Percentiles rank a stretch among this genome's conserved stretches.
phyloP scores from a whole-genome alignment of 345 rosid species.

The Acer saccharum region DNA sequence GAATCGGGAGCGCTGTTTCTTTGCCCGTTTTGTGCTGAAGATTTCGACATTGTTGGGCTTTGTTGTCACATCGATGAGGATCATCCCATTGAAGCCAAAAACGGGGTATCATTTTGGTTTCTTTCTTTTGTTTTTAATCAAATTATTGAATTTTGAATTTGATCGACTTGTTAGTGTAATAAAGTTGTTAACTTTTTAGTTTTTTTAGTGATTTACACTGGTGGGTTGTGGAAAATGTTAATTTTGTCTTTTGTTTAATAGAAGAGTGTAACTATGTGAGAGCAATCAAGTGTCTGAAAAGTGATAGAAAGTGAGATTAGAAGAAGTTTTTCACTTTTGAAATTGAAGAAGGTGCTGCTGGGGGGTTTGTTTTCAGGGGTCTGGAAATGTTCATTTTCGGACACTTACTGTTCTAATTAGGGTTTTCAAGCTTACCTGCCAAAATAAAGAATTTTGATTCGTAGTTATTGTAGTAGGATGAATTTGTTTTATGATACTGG shows the following conservation, averaged over 20 bases:
- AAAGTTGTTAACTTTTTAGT: not conserved
- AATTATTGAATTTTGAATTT: not conserved
- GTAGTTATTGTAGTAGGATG: not conserved
- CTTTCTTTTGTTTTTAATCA: not conserved
- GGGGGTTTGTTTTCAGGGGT: not conserved
- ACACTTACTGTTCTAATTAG: not conserved
- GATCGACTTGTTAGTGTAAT: not conserved
- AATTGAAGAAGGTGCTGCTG: not conserved
- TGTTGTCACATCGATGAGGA: conserved; percentile 90
- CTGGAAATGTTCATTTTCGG: not conserved
- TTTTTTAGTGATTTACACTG: not conserved
- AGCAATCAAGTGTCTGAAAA: not conserved
- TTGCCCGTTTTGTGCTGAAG: conserved; percentile 85
- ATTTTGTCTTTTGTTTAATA: too few relatives aligned
- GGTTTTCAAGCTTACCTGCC: not conserved
- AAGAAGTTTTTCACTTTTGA: not conserved
- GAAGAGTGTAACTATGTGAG: not conserved
- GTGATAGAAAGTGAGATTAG: too few relatives aligned
- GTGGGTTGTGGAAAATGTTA: not conserved
- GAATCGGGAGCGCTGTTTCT: conserved; percentile 63
- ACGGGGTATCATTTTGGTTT: conserved; percentile 54
- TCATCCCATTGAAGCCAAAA: conserved; percentile 81
- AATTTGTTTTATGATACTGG: not conserved
- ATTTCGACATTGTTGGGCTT: conserved; percentile 82
- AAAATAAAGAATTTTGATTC: not conserved